phyloP scores from a whole-genome alignment of 805 yeast species.

The Ogataea kodamae region DNA sequence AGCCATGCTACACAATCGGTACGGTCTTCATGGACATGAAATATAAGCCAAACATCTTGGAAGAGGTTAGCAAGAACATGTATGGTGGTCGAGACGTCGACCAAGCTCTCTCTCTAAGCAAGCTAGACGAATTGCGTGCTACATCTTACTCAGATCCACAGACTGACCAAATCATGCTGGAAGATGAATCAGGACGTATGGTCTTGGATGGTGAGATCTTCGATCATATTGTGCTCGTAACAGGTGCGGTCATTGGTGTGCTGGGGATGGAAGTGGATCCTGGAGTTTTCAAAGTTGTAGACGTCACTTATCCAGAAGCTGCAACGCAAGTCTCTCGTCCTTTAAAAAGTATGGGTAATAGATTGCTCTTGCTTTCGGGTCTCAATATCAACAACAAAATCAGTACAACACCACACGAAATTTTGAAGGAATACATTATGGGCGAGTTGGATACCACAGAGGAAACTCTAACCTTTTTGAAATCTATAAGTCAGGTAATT shows the following conservation, averaged over 20 bases:
- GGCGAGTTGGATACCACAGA: slow-evolving; percentile 53
- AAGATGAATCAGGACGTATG: slow-evolving; percentile 91
- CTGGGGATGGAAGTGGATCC: slow-evolving; percentile 81
- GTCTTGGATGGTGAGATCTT: slow-evolving; percentile 61
- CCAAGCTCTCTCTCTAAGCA: slow-evolving; percentile 16
- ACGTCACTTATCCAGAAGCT: slow-evolving; percentile 65
- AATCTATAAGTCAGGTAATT: slow-evolving; percentile 46
- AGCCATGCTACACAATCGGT: slow-evolving; percentile 80
- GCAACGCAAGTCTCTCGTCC: slow-evolving; percentile 50
- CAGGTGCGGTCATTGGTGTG: slow-evolving; percentile 85
- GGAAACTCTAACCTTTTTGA: slow-evolving; percentile 16
- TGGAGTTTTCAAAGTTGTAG: slow-evolving; percentile 82
- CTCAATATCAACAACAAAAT: slow-evolving; percentile 48
- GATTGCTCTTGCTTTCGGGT: slow-evolving; percentile 77
- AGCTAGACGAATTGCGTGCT: slow-evolving; percentile 30
- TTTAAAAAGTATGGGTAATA: slow-evolving; percentile 29
- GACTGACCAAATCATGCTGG: slow-evolving; percentile 65
- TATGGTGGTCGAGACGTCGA: slow-evolving; percentile 46
- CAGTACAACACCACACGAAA: slow-evolving; percentile 44
- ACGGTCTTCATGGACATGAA: slow-evolving; percentile 81
- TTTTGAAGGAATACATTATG: slow-evolving; percentile 63
- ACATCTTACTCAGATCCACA: slow-evolving; percentile 52
- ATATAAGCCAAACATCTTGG: slow-evolving; percentile 78
- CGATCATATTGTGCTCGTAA: slow-evolving; percentile 63
- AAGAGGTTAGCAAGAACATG: slow-evolving; percentile 65